Evolutionary conservation across 768 basidiomycete species (phyloP).

Genomic region (Panellus pusillus): DNA sequence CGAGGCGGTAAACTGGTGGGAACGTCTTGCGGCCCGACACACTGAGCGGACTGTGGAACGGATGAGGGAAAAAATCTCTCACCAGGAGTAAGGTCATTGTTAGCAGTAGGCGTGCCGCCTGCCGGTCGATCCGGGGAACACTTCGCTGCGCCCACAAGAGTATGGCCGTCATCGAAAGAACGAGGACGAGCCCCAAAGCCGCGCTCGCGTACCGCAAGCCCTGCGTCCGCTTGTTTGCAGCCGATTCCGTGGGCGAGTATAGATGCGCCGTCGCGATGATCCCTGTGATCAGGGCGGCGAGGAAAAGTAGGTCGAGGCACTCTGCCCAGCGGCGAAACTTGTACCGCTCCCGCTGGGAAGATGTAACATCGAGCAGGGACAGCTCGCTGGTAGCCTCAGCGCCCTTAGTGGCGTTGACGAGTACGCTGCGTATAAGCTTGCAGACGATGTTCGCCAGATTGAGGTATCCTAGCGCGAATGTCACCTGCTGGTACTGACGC

Average conservation of each 20-base stretch:
- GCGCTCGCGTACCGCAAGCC: slow-evolving; percentile 26
- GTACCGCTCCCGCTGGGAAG: slow-evolving; percentile 7
- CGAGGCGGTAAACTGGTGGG: slow-evolving; percentile 33
- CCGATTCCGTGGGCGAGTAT: slow-evolving; percentile 16
- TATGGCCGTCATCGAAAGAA: slow-evolving; percentile 20
- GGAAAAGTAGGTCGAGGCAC: slow-evolving; percentile 20
- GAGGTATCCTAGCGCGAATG: slow-evolving; percentile 28
- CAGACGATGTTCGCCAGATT: slow-evolving; percentile 22
- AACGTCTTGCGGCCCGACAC: slow-evolving; percentile 17
- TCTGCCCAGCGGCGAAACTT: slow-evolving; percentile 32
- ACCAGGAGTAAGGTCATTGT: slow-evolving; percentile 26
- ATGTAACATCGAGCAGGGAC: background rate
- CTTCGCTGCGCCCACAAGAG: slow-evolving; percentile 25
- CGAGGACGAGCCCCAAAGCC: slow-evolving; percentile 23
- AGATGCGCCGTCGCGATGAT: slow-evolving; percentile 26
- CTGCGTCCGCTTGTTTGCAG: slow-evolving; percentile 20
- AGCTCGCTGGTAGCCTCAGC: slow-evolving; percentile 10
- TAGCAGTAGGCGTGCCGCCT: slow-evolving; percentile 22
- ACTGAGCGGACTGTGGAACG: too few relatives aligned
- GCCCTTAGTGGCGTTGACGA: slow-evolving; percentile 26
- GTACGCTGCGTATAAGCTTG: slow-evolving; percentile 24
- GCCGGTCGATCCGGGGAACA: slow-evolving; percentile 24
- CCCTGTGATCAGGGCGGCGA: slow-evolving; percentile 26
- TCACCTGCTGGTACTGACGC: slow-evolving; percentile 29
- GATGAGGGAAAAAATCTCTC: background rate